Evolutionary conservation across 2,329 filamentous ascomycete genomes (phyloP), one percentile per base, ranked within the genome.

Genomic region (Cercospora sp.): DNA sequence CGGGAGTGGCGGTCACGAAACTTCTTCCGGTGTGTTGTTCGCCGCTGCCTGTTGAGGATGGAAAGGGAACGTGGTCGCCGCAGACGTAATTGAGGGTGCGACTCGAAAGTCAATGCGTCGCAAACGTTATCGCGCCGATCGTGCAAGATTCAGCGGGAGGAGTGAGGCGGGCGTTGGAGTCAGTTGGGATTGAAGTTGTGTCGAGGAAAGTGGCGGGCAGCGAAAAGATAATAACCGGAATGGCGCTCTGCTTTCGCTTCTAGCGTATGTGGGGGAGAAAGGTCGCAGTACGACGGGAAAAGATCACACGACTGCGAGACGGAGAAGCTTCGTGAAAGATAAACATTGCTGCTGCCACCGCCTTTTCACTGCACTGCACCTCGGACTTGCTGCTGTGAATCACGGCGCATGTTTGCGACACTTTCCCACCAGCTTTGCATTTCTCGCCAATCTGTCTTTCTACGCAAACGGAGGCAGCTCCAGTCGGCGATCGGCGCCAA

Each of bases 231-330:
- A 65, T 45, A 16, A 65, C 59, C 42, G 28, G 45, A 18, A 13
- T n/a, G n/a, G 30, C 28, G 23, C 20, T 23, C 26, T 30, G 26
- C 10, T 9, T 53, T 53, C 5, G 18, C 4, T 6, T 12, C 48
- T 63, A 63, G 60, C 42, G 45, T 55, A 40, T 63, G 60, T 63
- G 60, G 60, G 42, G 60, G 28, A 31, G 20, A 42, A 12, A 26
- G 36, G 48, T 57, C n/a, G n/a, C 20, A 10, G 23, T n/a, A 20
- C 31, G n/a, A 36, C 55, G 51, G 12, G 48, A 57, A n/a, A 30
- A 31, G 55, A 58, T 58, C 55, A 58, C 55, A 58, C 55, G 55
- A 58, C 28, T 7, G 8, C 16, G 26, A 33, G 16, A 13, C 1
- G 18, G 55, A 10, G 55, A 58, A 31, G 55, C 55, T 58, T 58